Evolutionary conservation across 352 stramenopile genomes (phyloP).

Genomic region (Halophytophthora polymorphica): DNA sequence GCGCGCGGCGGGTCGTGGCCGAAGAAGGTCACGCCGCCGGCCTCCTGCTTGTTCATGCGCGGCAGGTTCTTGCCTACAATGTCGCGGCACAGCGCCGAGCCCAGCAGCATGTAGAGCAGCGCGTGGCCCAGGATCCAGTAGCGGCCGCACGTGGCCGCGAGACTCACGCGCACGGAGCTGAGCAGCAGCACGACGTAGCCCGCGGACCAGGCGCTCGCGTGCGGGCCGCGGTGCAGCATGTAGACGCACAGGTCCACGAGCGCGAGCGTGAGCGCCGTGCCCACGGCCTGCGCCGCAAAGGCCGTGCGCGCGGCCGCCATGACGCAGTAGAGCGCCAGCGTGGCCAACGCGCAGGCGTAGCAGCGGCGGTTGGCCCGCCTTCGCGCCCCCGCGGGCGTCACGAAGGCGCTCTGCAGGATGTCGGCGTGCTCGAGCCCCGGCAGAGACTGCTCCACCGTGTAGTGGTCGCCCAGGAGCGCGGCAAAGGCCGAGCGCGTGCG

Average conservation of each 20-base stretch:
- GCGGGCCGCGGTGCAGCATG: conserved; percentile 63
- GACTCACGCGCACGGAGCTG: conserved; percentile 59
- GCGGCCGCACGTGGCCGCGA: conserved; percentile 58
- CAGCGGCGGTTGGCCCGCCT: conserved; percentile 45
- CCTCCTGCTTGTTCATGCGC: conserved; percentile 79
- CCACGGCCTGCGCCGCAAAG: conserved; percentile 60
- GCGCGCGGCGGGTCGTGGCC: conserved; percentile 66
- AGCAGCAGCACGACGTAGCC: conserved; percentile 84
- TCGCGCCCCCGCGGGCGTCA: conserved; percentile 52
- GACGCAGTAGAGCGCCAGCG: conserved; percentile 57
- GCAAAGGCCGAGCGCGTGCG: conserved; percentile 72
- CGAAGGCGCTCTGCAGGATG: conserved; percentile 78
- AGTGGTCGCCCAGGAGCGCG: conserved; percentile 72
- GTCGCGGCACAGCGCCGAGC: conserved; percentile 72
- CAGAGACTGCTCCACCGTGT: conserved; percentile 74
- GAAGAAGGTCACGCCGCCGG: conserved; percentile 81
- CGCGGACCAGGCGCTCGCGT: conserved; percentile 59
- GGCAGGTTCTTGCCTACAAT: conserved; percentile 81
- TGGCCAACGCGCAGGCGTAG: conserved; percentile 43
- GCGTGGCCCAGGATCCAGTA: conserved; percentile 84
- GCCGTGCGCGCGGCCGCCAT: conserved; percentile 49
- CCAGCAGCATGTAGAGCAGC: conserved; percentile 78
- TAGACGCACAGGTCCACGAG: conserved; percentile 73
- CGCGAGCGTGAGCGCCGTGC: conserved; percentile 63
- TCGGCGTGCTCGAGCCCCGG: conserved; percentile 70